Percentiles rank a stretch among this genome's conserved stretches.
These are phyloP conservation scores for Musa beccarii DNA, from an alignment of 176 grass and related monocot species.

Conservation along the genomic window DNA sequence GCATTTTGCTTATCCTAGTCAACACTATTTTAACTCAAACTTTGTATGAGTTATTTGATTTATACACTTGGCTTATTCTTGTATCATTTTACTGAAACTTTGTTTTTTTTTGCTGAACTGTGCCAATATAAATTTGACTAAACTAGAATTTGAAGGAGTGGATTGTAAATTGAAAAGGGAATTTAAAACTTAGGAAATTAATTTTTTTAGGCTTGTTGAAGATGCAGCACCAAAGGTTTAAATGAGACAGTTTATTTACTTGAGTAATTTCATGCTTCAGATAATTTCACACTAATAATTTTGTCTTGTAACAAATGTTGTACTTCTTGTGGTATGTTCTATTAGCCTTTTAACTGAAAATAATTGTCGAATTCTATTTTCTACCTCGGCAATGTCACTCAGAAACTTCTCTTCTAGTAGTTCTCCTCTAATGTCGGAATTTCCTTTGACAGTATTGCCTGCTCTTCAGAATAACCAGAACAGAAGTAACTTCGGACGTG, in stretches of 20 bases:
- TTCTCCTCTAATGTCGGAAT: neutral
- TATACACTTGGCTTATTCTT: too few species aligned
- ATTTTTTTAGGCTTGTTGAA: too few species aligned
- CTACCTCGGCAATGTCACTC: neutral
- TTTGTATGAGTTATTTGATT: too few species aligned
- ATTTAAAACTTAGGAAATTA: too few species aligned
- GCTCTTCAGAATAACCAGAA: conserved; percentile 54
- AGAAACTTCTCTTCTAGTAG: neutral
- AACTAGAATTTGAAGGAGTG: too few species aligned
- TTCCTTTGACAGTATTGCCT: conserved; percentile 57
- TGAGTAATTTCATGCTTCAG: neutral
- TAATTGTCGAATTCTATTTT: neutral
- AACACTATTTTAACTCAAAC: too few species aligned
- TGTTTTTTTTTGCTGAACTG: too few species aligned
- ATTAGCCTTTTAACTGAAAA: neutral
- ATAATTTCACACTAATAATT: neutral
- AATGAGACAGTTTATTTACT: neutral
- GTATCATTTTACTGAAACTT: too few species aligned
- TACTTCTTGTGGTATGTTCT: neutral
- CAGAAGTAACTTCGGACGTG: conserved; percentile 57
- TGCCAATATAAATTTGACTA: too few species aligned
- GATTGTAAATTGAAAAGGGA: too few species aligned
- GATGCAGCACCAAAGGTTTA: too few species aligned
- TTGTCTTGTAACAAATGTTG: neutral
- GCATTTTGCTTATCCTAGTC: too few species aligned